Evolutionary conservation across 352 stramenopile genomes (phyloP).

Genomic region (Globisporangium camurandrum): DNA sequence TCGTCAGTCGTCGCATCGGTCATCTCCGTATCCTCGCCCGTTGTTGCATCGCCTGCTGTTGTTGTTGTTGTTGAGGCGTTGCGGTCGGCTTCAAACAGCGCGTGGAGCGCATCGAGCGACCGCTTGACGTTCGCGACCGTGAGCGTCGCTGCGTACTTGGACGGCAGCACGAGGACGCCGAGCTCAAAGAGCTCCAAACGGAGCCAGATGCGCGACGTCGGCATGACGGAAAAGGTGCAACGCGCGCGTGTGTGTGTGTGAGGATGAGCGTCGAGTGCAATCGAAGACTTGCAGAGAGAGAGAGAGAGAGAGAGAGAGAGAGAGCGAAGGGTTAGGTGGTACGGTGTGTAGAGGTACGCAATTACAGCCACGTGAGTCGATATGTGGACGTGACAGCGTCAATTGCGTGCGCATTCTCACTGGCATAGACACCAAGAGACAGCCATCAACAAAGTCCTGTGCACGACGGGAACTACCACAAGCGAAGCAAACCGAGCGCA

Average conservation of each 20-base stretch:
- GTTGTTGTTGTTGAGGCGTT: conserved; percentile 5
- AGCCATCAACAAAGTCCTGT: too few species aligned
- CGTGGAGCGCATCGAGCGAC: conserved; percentile 51
- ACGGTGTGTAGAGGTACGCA: not conserved
- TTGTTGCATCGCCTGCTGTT: conserved; percentile 6
- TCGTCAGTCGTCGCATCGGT: conserved; percentile 12
- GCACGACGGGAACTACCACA: too few species aligned
- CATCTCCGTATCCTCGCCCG: conserved; percentile 36
- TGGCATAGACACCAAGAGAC: not conserved
- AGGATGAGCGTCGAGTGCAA: too few species aligned
- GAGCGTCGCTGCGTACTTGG: conserved; percentile 54
- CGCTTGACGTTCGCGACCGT: conserved; percentile 56
- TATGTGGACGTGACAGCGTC: not conserved
- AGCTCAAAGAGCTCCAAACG: conserved; percentile 83
- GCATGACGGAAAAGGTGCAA: conserved; percentile 17
- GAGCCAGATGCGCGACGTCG: conserved; percentile 56
- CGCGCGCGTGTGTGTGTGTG: not conserved
- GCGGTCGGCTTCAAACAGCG: conserved; percentile 26
- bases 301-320: too few species aligned
- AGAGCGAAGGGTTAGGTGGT: not conserved
- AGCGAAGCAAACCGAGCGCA: not conserved
- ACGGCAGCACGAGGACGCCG: conserved; percentile 64
- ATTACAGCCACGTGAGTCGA: not conserved
- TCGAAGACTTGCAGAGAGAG: too few species aligned
- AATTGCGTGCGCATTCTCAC: not conserved